Percentiles rank a stretch among this genome's conserved stretches.
phyloP scores from a whole-genome alignment of 2,329 filamentous ascomycete genomes.

The Chaetomiaceae sp. region DNA sequence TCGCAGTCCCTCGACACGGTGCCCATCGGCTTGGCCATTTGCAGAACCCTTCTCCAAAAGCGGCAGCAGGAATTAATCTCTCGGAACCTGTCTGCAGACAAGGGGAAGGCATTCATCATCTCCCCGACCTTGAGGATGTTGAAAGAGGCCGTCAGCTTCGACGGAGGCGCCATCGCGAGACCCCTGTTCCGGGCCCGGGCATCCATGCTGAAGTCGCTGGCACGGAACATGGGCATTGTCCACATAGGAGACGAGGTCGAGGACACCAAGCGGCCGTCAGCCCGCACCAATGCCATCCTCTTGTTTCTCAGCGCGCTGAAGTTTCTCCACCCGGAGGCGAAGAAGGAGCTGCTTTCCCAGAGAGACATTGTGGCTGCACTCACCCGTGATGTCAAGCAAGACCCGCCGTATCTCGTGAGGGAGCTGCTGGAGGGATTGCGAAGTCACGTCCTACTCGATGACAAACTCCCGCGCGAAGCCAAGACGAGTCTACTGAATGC shows the following conservation, averaged over 20 bases:
- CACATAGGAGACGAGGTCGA: conserved; percentile 55
- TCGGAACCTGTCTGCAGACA: conserved; percentile 72
- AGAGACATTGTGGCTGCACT: conserved; percentile 65
- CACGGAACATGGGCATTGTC: conserved; percentile 73
- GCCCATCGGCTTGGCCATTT: conserved; percentile 70
- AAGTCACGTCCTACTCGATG: conserved; percentile 68
- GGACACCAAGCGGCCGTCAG: conserved; percentile 67
- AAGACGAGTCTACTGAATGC: conserved; percentile 76
- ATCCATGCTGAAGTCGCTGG: conserved; percentile 73
- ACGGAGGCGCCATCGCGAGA: conserved; percentile 76
- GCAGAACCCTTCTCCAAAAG: conserved; percentile 75
- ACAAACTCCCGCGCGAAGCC: conserved; percentile 63
- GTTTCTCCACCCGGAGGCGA: conserved; percentile 70
- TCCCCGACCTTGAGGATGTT: conserved; percentile 83
- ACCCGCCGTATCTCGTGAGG: conserved; percentile 68
- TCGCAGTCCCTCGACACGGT: conserved; percentile 70
- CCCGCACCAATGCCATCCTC: conserved; percentile 76
- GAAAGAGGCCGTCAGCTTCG: conserved; percentile 78
- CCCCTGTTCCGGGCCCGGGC: conserved; percentile 73
- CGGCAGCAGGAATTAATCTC: conserved; percentile 76
- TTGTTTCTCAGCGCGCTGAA: conserved; percentile 77
- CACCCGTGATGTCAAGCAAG: conserved; percentile 71
- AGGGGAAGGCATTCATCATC: conserved; percentile 81
- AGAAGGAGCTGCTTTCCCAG: conserved; percentile 78
- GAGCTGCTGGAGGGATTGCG: conserved; percentile 72